A percentile compares a stretch with the other conserved stretches of the same genome.
Evolutionary conservation across 2,329 filamentous ascomycete species (phyloP).

Genomic region (Colletotrichum coccodes): DNA sequence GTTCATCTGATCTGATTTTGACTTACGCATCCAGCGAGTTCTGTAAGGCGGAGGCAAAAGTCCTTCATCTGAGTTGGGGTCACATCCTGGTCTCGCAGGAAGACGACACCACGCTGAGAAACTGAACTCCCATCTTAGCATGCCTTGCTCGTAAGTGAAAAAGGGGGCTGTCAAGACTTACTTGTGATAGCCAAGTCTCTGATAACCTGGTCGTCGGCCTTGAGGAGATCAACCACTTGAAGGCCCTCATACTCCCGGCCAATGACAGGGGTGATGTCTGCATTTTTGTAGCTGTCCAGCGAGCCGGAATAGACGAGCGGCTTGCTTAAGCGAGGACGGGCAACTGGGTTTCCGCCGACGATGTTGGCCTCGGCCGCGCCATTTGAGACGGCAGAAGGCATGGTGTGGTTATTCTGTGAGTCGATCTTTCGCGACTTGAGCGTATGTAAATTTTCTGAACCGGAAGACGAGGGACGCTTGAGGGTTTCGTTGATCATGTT

Average conservation of each 20-base stretch:
- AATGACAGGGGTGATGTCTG: conserved; percentile 58
- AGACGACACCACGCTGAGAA: conserved; percentile 50
- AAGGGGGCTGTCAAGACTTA: not conserved
- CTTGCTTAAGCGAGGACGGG: conserved; percentile 41
- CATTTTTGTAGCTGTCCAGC: conserved; percentile 49
- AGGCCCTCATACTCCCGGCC: conserved; percentile 57
- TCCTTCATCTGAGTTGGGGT: conserved; percentile 49
- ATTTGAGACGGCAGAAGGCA: conserved; percentile 46
- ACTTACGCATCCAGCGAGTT: conserved; percentile 41
- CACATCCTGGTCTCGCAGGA: conserved; percentile 48
- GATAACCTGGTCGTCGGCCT: conserved; percentile 56
- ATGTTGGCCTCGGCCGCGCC: conserved; percentile 35
- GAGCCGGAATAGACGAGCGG: conserved; percentile 53
- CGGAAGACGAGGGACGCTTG: not conserved
- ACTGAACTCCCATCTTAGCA: conserved; percentile 32
- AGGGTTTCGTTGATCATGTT: conserved; percentile 2
- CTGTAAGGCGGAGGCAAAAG: conserved; percentile 47
- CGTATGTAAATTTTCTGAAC: not conserved
- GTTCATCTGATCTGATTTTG: not conserved
- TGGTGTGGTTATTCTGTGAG: conserved; percentile 34
- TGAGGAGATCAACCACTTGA: conserved; percentile 46
- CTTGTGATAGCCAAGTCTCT: conserved; percentile 64
- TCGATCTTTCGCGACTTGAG: not conserved
- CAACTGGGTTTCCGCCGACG: conserved; percentile 42
- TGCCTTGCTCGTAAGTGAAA: not conserved